These are phyloP conservation scores for Ophiostoma piceae DNA, from an alignment of 2,329 filamentous ascomycete genomes.

Conservation along the genomic window DNA sequence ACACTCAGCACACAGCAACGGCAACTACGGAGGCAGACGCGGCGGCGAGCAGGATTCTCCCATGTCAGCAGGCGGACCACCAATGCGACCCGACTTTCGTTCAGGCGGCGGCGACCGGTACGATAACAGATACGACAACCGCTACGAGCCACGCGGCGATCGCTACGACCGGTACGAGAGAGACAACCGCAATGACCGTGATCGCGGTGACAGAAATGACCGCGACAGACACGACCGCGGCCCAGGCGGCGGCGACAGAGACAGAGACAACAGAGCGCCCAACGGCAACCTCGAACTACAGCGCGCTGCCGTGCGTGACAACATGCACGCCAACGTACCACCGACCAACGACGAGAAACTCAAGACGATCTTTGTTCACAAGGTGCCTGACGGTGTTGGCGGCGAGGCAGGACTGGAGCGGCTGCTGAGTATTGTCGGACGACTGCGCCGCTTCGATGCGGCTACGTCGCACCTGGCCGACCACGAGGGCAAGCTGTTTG, in stretches of 20 bases:
- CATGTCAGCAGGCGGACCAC: slow-evolving; percentile 33
- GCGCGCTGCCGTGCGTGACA: slow-evolving; percentile 61
- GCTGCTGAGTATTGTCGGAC: slow-evolving; percentile 71
- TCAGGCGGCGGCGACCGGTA: slow-evolving; percentile 28
- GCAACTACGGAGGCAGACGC: slow-evolving; percentile 38
- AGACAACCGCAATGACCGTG: slow-evolving; percentile 13
- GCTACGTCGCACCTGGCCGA: slow-evolving; percentile 57
- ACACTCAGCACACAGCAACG: slow-evolving; percentile 41
- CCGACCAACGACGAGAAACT: slow-evolving; percentile 87
- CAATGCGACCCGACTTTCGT: background rate
- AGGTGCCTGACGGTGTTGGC: slow-evolving; percentile 72
- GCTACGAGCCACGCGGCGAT: slow-evolving; percentile 30
- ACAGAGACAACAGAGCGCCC: slow-evolving; percentile 30
- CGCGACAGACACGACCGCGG: slow-evolving; percentile 15
- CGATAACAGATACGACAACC: slow-evolving; percentile 13
- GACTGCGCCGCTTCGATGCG: slow-evolving; percentile 78
- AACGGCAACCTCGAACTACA: slow-evolving; percentile 57
- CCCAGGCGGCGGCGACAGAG: background rate
- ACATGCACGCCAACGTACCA: slow-evolving; percentile 66
- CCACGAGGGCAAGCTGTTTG: slow-evolving; percentile 79
- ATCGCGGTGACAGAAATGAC: background rate
- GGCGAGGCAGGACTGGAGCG: slow-evolving; percentile 74
- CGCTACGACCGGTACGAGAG: slow-evolving; percentile 11
- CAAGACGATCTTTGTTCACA: slow-evolving; percentile 83
- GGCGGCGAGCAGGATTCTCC: slow-evolving; percentile 45